A percentile compares a stretch with the other conserved stretches of the same genome.
phyloP scores from a whole-genome alignment of 345 rosid genomes.

The Salix viminalis region DNA sequence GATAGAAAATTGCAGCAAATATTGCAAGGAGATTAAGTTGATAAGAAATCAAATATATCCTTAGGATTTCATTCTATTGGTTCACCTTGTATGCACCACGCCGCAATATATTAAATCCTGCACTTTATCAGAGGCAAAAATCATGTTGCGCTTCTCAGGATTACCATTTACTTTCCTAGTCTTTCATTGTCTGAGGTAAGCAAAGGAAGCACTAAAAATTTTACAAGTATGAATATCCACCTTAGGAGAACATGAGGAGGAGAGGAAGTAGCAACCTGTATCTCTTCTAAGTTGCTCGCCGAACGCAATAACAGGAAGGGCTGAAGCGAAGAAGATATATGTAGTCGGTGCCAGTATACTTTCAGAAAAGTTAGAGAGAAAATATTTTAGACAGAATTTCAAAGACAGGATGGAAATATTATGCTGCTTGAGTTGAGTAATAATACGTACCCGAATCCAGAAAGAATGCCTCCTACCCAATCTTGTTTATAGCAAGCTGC shows the following conservation, averaged over 20 bases:
- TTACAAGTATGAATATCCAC: background rate
- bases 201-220: background rate
- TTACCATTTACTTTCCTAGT: background rate
- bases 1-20: background rate
- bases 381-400: background rate
- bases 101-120: background rate
- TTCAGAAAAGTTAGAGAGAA: background rate
- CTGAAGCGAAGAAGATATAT: slow-evolving; percentile 82
- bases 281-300: slow-evolving; percentile 79
- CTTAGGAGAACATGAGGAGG: background rate
- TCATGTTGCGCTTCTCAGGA: background rate
- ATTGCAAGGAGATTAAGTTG: background rate
- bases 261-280: slow-evolving; percentile 41
- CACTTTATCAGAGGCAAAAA: background rate
- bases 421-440: background rate
- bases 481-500: slow-evolving; percentile 61
- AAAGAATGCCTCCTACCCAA: slow-evolving; percentile 49
- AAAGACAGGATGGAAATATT: background rate
- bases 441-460: slow-evolving; percentile 46
- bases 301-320: slow-evolving; percentile 78
- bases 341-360: slow-evolving; percentile 81
- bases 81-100: background rate
- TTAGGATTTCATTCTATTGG: background rate
- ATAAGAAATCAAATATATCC: background rate
- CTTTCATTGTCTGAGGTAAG: background rate